These are phyloP conservation scores for Trametes gibbosa DNA, from an alignment of 768 basidiomycete genomes.

Conservation along the genomic window DNA sequence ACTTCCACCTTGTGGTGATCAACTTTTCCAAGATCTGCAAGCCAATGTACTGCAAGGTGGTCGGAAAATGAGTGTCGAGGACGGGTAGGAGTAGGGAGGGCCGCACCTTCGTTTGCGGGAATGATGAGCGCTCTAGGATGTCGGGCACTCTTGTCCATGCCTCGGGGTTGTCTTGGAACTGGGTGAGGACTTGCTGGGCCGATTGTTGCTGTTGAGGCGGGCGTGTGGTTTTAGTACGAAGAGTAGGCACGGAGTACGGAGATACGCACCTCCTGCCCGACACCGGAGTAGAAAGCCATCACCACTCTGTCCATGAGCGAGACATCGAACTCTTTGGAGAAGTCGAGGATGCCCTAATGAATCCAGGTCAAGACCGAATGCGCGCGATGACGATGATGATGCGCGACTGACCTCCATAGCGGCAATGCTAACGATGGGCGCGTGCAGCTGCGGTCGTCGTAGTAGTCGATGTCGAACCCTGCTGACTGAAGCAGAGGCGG, in stretches of 20 bases:
- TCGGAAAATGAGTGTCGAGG: not conserved
- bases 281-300: conserved; percentile 84
- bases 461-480: conserved; percentile 22
- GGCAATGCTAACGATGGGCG: conserved; percentile 25
- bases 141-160: conserved; percentile 97
- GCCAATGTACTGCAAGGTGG: conserved; percentile 75
- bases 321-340: conserved; percentile 92
- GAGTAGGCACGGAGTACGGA: not conserved
- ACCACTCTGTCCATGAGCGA: conserved; percentile 90
- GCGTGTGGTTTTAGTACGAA: conserved; percentile 1
- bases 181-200: conserved; percentile 91
- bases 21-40: conserved; percentile 96
- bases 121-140: conserved; percentile 81
- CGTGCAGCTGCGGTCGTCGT: conserved; percentile 22
- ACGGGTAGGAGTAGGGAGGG: conserved; percentile 27
- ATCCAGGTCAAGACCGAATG: conserved; percentile 1
- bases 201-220: conserved; percentile 72
- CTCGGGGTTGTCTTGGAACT: conserved; percentile 94
- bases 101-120: conserved; percentile 80
- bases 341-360: conserved; percentile 82
- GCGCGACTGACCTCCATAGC: conserved; percentile 39
- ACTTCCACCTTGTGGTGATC: conserved; percentile 93
- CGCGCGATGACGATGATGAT: not conserved
- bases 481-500: conserved; percentile 20
- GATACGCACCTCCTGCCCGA: conserved; percentile 71